A percentile compares a stretch with the other conserved stretches of the same genome.
These are phyloP conservation scores for Hymenotorrendiella dingleyae DNA, from an alignment of 2,329 filamentous ascomycete species.

Conservation along the genomic window DNA sequence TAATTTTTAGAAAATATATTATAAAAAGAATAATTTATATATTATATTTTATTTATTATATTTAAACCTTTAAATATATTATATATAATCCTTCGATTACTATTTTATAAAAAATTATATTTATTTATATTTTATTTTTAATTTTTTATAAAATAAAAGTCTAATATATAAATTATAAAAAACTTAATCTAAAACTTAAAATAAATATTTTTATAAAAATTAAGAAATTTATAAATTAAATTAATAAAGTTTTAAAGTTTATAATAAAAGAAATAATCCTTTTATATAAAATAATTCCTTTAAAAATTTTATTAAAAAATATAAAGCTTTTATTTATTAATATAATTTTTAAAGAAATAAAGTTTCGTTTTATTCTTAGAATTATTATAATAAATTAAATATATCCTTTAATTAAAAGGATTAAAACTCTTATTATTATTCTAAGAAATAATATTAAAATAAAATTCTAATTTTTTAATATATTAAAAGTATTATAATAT, in stretches of 20 bases:
- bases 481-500: no score
- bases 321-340: no score
- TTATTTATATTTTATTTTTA: background rate
- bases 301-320: no score
- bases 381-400: background rate
- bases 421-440: background rate
- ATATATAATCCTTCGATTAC: background rate
- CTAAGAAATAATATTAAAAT: background rate
- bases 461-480: no score
- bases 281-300: no score
- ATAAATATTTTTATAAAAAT: no score
- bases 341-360: background rate
- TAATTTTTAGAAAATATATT: background rate
- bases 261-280: no score
- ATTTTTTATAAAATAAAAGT: background rate
- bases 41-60: background rate
- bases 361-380: background rate
- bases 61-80: background rate
- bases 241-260: no score
- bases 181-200: no score
- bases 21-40: background rate
- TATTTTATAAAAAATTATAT: background rate
- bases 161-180: background rate
- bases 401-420: background rate
- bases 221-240: no score